Evolutionary conservation across 352 stramenopile species (phyloP).

Genomic region (Phytophthora crassamura): DNA sequence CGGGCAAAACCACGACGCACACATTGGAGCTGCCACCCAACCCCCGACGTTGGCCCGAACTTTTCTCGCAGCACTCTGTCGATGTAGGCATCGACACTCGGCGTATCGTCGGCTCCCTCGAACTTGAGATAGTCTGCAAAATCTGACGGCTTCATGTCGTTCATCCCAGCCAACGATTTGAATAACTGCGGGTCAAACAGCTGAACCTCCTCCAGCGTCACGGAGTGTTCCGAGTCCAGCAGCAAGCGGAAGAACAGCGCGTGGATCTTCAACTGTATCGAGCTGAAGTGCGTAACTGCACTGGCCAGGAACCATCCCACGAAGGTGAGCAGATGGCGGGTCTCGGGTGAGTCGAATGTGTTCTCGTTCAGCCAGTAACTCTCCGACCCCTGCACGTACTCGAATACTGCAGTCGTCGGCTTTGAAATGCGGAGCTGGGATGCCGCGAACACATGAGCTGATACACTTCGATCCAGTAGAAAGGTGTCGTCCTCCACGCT

Average conservation of each 20-base stretch:
- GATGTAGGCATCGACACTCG: constrained; percentile 62
- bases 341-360: constrained; percentile 40
- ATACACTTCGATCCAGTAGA: constrained; percentile 56
- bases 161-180: constrained; percentile 54
- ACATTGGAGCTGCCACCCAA: constrained; percentile 58
- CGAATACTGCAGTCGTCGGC: constrained; percentile 49
- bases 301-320: constrained; percentile 71
- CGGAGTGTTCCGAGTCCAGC: constrained; percentile 34
- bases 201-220: constrained; percentile 56
- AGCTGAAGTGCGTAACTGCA: constrained; percentile 52
- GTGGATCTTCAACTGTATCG: constrained; percentile 50
- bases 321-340: constrained; percentile 48
- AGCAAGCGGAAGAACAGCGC: constrained; percentile 61
- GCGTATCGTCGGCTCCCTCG: constrained; percentile 45
- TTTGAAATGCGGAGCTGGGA: constrained; percentile 51
- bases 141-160: constrained; percentile 53
- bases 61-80: constrained; percentile 50
- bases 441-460: constrained; percentile 42
- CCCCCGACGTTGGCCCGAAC: constrained; percentile 48
- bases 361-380: constrained; percentile 70
- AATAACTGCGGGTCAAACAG: constrained; percentile 52
- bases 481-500: constrained; percentile 45
- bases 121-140: constrained; percentile 65
- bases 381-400: constrained; percentile 69
- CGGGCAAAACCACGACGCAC: constrained; percentile 54